Base-by-base conservation (phyloP, 345 rosid genomes). In the Salix purpurea region DNA sequence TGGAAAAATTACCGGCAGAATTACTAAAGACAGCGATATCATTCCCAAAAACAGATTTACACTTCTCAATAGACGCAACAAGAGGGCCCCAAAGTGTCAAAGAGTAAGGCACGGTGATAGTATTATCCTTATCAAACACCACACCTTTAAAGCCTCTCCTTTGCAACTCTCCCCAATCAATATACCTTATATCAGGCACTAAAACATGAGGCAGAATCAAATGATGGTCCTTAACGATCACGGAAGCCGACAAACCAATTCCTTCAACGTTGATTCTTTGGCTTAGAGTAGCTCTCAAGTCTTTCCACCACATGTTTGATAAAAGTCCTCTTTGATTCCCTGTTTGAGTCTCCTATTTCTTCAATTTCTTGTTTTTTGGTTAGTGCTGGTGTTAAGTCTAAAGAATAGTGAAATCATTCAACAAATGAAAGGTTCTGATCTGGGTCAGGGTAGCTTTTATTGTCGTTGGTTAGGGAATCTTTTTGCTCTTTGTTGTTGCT, bases 71-170 rank as follows among this genome's bases (percentile, higher is more conserved):
- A 2, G 99, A 92, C 23, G 91, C 76, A 10, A 76, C 76, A 40
- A 91, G 89, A 14, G 94, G 89, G 19, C 81, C 86, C 95, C 97
- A 93, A 40, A 92, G 83, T 34, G 90, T 82, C 84, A 96, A 81
- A 74, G 94, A 82, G 80, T 96, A 94, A 76, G 98, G 98, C 73
- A 89, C 97, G 2, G 98, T 94, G 30, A 96, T 89, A 2, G 98
- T 96, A 73, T 96, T 96, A 69, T 96, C 99, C 83, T 96, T 96
- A 73, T 96, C 99, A 67, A 96, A 96, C 28, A 96, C 99, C 12
- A 96, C 98, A 4, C 97, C 99, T 68, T 81, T 87, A 79, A 94
- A 96, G 2, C 99, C 99, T 76, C 88, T 90, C 72, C 72, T 82
- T 46, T 81, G 90, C 65, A 96, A 89, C 86, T 90, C 97, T 26